Evolutionary conservation across 768 basidiomycete species (phyloP), one percentile per base, ranked within the genome.

Genomic region (Tylopilus balloui): DNA sequence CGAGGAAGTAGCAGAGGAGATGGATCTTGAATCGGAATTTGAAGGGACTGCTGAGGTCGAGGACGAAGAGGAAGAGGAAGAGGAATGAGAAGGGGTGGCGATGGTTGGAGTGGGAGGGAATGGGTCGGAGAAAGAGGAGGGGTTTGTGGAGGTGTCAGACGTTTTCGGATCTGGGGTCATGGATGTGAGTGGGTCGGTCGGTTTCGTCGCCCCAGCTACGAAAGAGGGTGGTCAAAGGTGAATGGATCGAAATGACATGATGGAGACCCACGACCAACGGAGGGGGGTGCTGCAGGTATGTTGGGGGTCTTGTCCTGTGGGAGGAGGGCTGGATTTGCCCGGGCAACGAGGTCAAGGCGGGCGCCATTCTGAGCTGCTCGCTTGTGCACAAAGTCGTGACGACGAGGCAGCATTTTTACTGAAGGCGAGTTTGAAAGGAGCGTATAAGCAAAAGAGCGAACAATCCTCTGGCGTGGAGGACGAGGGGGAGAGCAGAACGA

Each of bases 391-490:
- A 50, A 47, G 43, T 52, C 32, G 34, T 48, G 50, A 27, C 39
- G 45, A 19, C 12, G 54, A n/a, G 39, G 39, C n/a, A 45, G 44
- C 52, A 60, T 63, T 40, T 48, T 32, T 27, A 27, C 27, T 27
- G 14, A 8, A 8, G 8, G 24, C 4, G 24, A 25, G 34, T 53
- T 57, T 49, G 54, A 61, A 61, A 67, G 24, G 63, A 69, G 47
- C 37, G 65, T 48, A 47, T 10, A 3, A 13, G 20, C 0, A 48
- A 64, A 68, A 17, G 63, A 66, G 48, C 32, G 65, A 25, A 53
- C 3, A 13, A 17, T 24, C 45, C 56, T 35, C 41, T 27, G 7
- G 14, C n/a, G n/a, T n/a, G n/a, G n/a, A n/a, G n/a, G n/a, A n/a
- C n/a, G n/a, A n/a, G n/a, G n/a, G n/a, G n/a, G n/a, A n/a, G n/a